Base-by-base conservation (phyloP, 2,329 filamentous ascomycete species). In the Phyllosticta citriasiana region DNA sequence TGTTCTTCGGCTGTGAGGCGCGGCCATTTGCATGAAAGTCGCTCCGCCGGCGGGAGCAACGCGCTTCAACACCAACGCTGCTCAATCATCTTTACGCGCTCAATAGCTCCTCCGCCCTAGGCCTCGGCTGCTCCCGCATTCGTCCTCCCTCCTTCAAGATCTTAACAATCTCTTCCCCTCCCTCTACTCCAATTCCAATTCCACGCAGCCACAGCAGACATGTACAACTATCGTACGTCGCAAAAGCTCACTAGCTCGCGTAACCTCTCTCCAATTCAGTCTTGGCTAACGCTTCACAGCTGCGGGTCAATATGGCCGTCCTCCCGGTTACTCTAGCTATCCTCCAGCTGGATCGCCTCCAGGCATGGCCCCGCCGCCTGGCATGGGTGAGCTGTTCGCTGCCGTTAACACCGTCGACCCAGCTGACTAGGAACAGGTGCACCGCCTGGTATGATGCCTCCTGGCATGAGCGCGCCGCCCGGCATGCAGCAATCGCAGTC, bases 381-480 rank as follows among this genome's bases (percentile, higher is more conserved):
- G 89, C 76, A 85, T 91, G 83, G 89, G 91, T 93, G 82, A 75
- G 83, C 73, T 47, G 47, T 33, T 30, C 50, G 24, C 33, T 47
- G 2, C 54, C 22, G 50, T 19, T 12, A 30, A 57, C 26, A 50
- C 55, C n/a, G 6, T 47, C 40, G 16, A 47, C 16, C 12, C 40
- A 16, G n/a, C 40, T 47, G n/a, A 53, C 53, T 52, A 53, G n/a
- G 35, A 47, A 65, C 64, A 90, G 88, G 84, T 74, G 83, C 87
- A 75, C 88, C 89, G 71, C 88, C 89, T 78, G 89, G 88, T 70
- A 61, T 56, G 33, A 63, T 70, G 57, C 77, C 80, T 73, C 91
- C 91, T 69, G 91, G 91, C 72, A 89, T 91, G 73, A 85, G 83
- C 72, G 84, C 87, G 70, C 86, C 88, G 66, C 88, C 88, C 63